Evolutionary conservation across 169 alveolate genomes (phyloP), one percentile per base, ranked within the genome.

Genomic region (Plasmodium reichenowi): DNA sequence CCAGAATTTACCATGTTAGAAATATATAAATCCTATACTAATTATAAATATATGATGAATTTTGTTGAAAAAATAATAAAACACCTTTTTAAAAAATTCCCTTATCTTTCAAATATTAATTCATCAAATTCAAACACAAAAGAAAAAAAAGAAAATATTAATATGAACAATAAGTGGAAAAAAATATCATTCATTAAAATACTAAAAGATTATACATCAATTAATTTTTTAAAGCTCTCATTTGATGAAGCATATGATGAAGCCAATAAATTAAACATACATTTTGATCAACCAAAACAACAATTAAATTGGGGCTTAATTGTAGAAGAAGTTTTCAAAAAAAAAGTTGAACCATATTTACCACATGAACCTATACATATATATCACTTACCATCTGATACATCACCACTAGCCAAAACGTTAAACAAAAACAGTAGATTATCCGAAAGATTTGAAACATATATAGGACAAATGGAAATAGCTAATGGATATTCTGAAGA

Each of bases 1-100:
- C 98, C 98, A 38, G 99, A 97, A 93, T 97, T 97, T 94, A 97
- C 99, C 26, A 94, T 97, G 58, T 93, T 95, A 47, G 99, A 97
- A 78, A 95, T 97, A 92, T 97, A 97, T 95, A 94, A 95, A 97
- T 98, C 99, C 47, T 97, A 97, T 76, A 96, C 98, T 43, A 98
- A 98, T 89, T 98, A 97, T 93, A 88, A 96, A 88, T 98, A 98
- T 94, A 92, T 98, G 88, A 98, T 98, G 96, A 94, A 76, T 29
- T 74, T 96, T 75, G 95, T 98, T 56, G 99, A 98, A 90, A 96
- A 95, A 64, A 78, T 96, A 88, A 86, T 97, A 54, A 95, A 97
- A 70, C 88, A 90, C 2, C 88, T 95, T 92, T 95, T 43, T 17
- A 71, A 59, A 52, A 83, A 70, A 26, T 73, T 68, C 29, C 7